Base-by-base conservation (phyloP, 805 yeast species). In the Yarrowia sp. region DNA sequence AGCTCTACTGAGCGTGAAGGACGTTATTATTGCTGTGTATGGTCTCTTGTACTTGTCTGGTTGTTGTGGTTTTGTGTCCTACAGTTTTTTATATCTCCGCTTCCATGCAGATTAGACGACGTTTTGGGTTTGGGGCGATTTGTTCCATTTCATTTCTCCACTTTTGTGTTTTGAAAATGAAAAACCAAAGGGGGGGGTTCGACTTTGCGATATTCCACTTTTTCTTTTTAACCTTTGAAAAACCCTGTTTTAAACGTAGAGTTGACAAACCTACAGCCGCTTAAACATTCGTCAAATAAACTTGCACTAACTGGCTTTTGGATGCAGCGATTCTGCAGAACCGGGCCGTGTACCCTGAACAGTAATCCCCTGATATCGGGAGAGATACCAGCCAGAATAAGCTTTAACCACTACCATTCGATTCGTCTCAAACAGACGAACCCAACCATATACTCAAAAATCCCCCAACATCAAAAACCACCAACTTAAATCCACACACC, bases 261-360 rank as follows among this genome's bases (percentile, higher is more conserved):
- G 55, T 48, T 35, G 28, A 11, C n/a, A 14, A 48, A 35, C 41
- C 41, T 18, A 35, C 8, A 4, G 3, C 1, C 4, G 11, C 6
- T n/a, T 35, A 48, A 35, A 41, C 41, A 35, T 48, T 48, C 55
- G 55, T 35, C 41, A 48, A 48, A 48, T 18, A 48, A 8, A 48
- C 15, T 48, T 35, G 39, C 8, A 3, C n/a, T 15, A 47, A 48
- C 55, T 48, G 35, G 55, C 31, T 48, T 48, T 48, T 22, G 43
- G 14, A 18, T 51, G 58, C 58, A 51, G 58, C 58, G 58, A 51
- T 51, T 51, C 58, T 51, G 58, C 58, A 38, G 58, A 38, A 51
- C 58, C 43, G 58, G 58, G 43, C 58, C 58, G 43, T 48, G 55
- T 48, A 35, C 55, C 41, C 39, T 48, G 55, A 35, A 18, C 13